Percentiles rank a stretch among this genome's conserved stretches.
Evolutionary conservation across 2,329 filamentous ascomycete species (phyloP).

Genomic region (Lecanoromycetidae sp.): DNA sequence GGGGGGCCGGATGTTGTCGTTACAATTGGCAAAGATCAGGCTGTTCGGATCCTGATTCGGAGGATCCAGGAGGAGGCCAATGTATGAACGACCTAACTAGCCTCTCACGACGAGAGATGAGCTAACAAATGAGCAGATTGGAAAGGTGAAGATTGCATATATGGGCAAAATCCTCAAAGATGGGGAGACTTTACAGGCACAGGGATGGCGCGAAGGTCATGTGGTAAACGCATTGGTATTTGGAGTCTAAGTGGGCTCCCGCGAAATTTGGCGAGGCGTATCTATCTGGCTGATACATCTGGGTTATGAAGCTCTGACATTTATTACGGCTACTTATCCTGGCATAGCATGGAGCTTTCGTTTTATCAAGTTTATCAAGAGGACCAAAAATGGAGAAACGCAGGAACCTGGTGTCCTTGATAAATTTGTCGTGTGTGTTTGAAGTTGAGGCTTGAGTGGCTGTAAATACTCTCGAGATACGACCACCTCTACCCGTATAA

Average conservation of each 20-base stretch:
- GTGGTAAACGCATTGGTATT: constrained; percentile 66
- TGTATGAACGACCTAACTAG: constrained; percentile 38
- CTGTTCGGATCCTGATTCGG: constrained; percentile 50
- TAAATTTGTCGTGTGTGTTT: no score
- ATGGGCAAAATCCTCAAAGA: constrained; percentile 71
- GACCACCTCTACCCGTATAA: no score
- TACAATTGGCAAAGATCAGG: constrained; percentile 46
- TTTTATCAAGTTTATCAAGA: no score
- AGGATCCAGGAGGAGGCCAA: constrained; percentile 52
- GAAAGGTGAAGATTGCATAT: constrained; percentile 61
- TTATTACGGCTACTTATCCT: no score
- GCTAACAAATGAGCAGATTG: constrained; percentile 20
- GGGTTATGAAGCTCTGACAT: no score
- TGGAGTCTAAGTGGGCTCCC: constrained; percentile 6
- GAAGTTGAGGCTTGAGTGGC: no score
- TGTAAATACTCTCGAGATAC: no score
- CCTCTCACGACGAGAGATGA: background rate
- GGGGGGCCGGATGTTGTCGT: constrained; percentile 51
- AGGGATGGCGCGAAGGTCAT: constrained; percentile 66
- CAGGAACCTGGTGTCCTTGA: no score
- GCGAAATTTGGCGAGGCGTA: no score
- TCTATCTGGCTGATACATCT: no score
- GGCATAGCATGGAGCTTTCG: no score
- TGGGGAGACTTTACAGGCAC: constrained; percentile 47
- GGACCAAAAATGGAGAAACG: no score